Conservation (phyloP, 2,329 filamentous ascomycete species). For the Fusarium nygamai region DNA sequence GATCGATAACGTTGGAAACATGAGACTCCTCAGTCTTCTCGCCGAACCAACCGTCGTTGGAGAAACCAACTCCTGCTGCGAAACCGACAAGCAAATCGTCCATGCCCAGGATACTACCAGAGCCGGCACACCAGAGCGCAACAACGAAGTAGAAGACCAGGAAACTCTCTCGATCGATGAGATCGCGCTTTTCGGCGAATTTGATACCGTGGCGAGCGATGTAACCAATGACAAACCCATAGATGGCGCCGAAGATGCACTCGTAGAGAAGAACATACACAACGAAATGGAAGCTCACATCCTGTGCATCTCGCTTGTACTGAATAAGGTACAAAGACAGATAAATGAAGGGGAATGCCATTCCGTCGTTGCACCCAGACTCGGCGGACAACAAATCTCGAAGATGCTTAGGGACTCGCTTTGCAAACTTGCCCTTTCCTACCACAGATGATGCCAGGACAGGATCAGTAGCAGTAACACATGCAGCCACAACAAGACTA, state of each 20-base stretch:
- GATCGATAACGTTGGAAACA: constrained; percentile 98
- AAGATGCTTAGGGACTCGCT: constrained; percentile 96
- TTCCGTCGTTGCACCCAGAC: constrained; percentile 98
- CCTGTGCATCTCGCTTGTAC: constrained; percentile 73
- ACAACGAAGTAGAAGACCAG: constrained; percentile 98
- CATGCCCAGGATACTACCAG: constrained; percentile 88
- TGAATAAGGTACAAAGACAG: constrained; percentile 89
- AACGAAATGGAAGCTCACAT: constrained; percentile 87
- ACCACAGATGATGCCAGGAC: constrained; percentile 97
- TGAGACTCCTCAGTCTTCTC: constrained; percentile 99
- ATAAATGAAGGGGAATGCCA: constrained; percentile 99
- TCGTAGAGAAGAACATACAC: constrained; percentile 93
- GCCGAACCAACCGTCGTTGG: constrained; percentile 98
- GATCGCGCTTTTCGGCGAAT: constrained; percentile 80
- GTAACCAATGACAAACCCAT: constrained; percentile 88
- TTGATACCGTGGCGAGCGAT: constrained; percentile 91
- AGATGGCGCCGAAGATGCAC: constrained; percentile 91
- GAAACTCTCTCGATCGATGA: constrained; percentile 97
- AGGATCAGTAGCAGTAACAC: constrained; percentile 96
- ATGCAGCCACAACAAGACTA: constrained; percentile 86
- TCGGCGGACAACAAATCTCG: constrained; percentile 94
- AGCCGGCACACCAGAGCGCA: constrained; percentile 93
- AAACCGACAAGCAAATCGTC: constrained; percentile 97
- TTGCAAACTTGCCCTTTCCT: constrained; percentile 98
- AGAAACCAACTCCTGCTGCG: constrained; percentile 96